Conservation (phyloP, 441 rosid species). For the Euphorbia schlechtendalii region DNA sequence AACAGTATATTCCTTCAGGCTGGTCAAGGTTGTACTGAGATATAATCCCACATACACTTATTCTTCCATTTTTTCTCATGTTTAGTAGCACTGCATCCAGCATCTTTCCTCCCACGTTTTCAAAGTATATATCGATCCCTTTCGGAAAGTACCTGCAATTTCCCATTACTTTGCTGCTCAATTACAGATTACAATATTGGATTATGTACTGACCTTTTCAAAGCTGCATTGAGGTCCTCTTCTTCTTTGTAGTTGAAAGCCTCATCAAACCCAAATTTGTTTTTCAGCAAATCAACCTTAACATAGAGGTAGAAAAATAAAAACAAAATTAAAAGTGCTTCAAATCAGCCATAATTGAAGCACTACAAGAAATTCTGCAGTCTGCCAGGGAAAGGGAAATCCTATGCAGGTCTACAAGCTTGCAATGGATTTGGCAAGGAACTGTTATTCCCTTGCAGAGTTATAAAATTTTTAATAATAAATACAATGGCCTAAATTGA, state of each 20-base stretch:
- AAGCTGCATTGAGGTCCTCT: constrained; percentile 48
- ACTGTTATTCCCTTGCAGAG: too few relatives aligned
- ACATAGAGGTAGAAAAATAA: neutral
- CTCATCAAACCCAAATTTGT: constrained; percentile 57
- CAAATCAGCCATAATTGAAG: too few relatives aligned
- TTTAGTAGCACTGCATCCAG: constrained; percentile 63
- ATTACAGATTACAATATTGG: too few relatives aligned
- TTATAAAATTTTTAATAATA: too few relatives aligned
- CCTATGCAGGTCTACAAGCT: too few relatives aligned
- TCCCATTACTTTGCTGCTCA: too few relatives aligned
- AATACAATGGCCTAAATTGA: too few relatives aligned
- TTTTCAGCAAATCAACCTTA: constrained; percentile 57
- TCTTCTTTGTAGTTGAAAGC: constrained; percentile 84
- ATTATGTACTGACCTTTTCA: constrained; percentile 42
- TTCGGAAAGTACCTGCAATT: constrained; percentile 53
- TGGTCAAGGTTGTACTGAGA: constrained; percentile 36
- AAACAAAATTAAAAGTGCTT: too few relatives aligned
- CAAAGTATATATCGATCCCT: constrained; percentile 70
- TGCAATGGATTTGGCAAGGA: too few relatives aligned
- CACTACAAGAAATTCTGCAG: too few relatives aligned
- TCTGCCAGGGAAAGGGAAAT: too few relatives aligned
- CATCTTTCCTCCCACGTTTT: constrained; percentile 63
- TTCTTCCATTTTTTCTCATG: constrained; percentile 50
- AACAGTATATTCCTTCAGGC: constrained; percentile 41
- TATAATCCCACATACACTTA: constrained; percentile 70